Conservation (phyloP, 2,329 filamentous ascomycete genomes). For the Fusarium sp. region DNA sequence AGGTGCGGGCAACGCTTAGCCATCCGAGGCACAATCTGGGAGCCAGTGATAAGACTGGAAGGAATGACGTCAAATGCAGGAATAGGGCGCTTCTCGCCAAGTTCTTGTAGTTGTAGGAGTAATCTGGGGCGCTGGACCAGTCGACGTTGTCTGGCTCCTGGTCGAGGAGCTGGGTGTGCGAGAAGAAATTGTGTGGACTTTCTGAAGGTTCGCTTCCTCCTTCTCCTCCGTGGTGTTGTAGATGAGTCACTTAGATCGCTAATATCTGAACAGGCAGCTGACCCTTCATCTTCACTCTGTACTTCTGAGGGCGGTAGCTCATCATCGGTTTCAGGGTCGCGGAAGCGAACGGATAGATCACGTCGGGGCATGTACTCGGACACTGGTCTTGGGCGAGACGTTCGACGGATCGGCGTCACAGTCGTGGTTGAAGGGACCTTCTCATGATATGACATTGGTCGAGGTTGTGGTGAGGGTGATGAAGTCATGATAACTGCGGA, state of each 20-base stretch:
- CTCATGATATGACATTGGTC: slow-evolving; percentile 47
- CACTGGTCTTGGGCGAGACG: slow-evolving; percentile 48
- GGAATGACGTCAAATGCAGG: slow-evolving; percentile 82
- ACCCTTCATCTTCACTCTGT: slow-evolving; percentile 63
- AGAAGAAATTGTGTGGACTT: slow-evolving; percentile 74
- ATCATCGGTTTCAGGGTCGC: slow-evolving; percentile 52
- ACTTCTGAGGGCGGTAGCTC: slow-evolving; percentile 37
- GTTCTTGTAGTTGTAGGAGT: slow-evolving; percentile 77
- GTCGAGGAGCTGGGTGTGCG: slow-evolving; percentile 73
- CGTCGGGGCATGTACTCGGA: slow-evolving; percentile 56
- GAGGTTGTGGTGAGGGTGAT: slow-evolving; percentile 21
- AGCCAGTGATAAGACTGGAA: slow-evolving; percentile 68
- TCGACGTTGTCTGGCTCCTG: slow-evolving; percentile 71
- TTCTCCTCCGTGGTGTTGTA: slow-evolving; percentile 53
- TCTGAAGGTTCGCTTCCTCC: slow-evolving; percentile 60
- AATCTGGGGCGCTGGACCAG: slow-evolving; percentile 76
- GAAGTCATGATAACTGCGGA: slow-evolving; percentile 26
- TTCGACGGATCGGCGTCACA: slow-evolving; percentile 37
- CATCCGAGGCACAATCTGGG: slow-evolving; percentile 69
- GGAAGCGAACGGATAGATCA: slow-evolving; percentile 62
- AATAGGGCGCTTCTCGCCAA: slow-evolving; percentile 71
- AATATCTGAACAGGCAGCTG: slow-evolving; percentile 55
- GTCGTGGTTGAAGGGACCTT: slow-evolving; percentile 28
- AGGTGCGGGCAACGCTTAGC: slow-evolving; percentile 72
- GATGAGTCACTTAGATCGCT: slow-evolving; percentile 63